Evolutionary conservation across 225 moss, liverwort and hornwort genomes (phyloP).

Genomic region (Polytrichum formosum): DNA sequence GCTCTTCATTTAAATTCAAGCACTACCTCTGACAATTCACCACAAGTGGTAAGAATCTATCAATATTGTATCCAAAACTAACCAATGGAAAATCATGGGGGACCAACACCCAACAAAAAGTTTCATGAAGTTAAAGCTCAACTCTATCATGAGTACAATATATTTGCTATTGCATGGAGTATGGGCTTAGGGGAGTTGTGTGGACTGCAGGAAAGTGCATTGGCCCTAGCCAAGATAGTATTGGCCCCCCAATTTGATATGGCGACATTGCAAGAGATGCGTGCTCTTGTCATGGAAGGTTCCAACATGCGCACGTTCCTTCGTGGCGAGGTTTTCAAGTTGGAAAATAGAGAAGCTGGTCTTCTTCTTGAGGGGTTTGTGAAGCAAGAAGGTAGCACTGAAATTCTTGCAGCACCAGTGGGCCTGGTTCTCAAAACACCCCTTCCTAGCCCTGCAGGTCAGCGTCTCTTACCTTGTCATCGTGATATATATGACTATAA

Average conservation of each 20-base stretch:
- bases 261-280: constrained; percentile 73
- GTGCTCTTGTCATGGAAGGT: constrained; percentile 51
- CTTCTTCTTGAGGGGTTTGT: constrained; percentile 90
- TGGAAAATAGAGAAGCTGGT: constrained; percentile 58
- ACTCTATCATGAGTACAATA: too few species aligned
- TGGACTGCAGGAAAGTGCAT: constrained; percentile 68
- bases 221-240: constrained; percentile 72
- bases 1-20: too few species aligned
- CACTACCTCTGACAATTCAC: too few species aligned
- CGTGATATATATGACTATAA: background rate
- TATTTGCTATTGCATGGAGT: too few species aligned
- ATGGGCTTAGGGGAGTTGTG: too few species aligned
- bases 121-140: too few species aligned
- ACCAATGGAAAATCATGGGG: too few species aligned
- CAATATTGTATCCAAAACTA: too few species aligned
- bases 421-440: constrained; percentile 39
- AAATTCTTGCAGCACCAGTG: constrained; percentile 76
- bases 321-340: constrained; percentile 77
- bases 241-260: constrained; percentile 66
- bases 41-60: too few species aligned
- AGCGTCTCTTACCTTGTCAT: constrained; percentile 5
- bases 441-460: constrained; percentile 38
- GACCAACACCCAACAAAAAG: too few species aligned
- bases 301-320: constrained; percentile 76
- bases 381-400: constrained; percentile 65